Percentiles rank a stretch among this genome's conserved stretches.
These are phyloP conservation scores for Fusarium coffeatum DNA, from an alignment of 2,329 filamentous ascomycete species.

Conservation along the genomic window DNA sequence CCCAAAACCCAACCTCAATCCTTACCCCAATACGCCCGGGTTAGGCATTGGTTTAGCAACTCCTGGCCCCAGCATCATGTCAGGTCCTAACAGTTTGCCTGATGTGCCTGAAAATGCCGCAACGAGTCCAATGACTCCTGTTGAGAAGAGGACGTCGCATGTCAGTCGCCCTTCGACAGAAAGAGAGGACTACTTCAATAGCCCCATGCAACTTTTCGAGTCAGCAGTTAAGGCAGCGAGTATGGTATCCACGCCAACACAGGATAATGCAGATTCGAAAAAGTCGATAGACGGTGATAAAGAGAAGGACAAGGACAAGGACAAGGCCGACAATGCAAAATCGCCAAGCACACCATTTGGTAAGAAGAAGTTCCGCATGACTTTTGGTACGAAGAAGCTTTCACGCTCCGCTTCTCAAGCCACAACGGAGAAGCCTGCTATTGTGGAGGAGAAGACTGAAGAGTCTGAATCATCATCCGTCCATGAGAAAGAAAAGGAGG, in stretches of 20 bases:
- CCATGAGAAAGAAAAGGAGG: slow-evolving; percentile 77
- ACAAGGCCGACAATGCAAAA: slow-evolving; percentile 66
- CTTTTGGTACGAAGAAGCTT: slow-evolving; percentile 87
- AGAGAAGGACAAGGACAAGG: slow-evolving; percentile 61
- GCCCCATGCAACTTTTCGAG: slow-evolving; percentile 63
- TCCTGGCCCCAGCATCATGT: slow-evolving; percentile 57
- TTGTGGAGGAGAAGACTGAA: slow-evolving; percentile 81
- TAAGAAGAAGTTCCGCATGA: slow-evolving; percentile 89
- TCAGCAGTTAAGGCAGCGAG: slow-evolving; percentile 60
- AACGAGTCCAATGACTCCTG: slow-evolving; percentile 56
- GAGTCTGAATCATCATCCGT: slow-evolving; percentile 72
- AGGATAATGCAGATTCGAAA: slow-evolving; percentile 62
- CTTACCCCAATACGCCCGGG: slow-evolving; percentile 76
- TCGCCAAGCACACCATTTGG: slow-evolving; percentile 74
- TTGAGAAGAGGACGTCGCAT: slow-evolving; percentile 68
- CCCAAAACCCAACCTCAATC: slow-evolving; percentile 73
- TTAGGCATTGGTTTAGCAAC: slow-evolving; percentile 83
- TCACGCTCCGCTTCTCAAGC: slow-evolving; percentile 71
- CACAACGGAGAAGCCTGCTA: slow-evolving; percentile 76
- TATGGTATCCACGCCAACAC: slow-evolving; percentile 59
- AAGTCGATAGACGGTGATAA: slow-evolving; percentile 59
- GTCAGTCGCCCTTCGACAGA: slow-evolving; percentile 72
- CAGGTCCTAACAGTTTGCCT: slow-evolving; percentile 52
- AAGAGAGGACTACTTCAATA: slow-evolving; percentile 82
- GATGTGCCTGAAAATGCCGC: slow-evolving; percentile 62